Evolutionary conservation across 352 stramenopile species (phyloP).

Genomic region (Globisporangium cylindrosporum): DNA sequence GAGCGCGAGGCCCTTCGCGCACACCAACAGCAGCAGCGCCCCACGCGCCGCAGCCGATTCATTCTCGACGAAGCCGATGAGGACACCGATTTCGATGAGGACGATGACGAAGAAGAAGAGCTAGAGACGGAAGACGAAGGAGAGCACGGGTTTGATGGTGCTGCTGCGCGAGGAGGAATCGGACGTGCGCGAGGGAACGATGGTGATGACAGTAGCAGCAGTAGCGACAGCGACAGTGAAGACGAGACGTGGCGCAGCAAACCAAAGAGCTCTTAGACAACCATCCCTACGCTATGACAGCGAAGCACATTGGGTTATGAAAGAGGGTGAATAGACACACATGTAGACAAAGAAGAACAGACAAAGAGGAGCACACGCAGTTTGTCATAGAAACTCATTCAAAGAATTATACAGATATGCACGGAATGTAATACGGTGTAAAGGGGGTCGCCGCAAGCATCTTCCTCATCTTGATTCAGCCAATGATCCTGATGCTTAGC

Average conservation of each 20-base stretch:
- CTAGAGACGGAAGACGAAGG: slow-evolving; percentile 22
- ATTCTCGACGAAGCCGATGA: slow-evolving; percentile 76
- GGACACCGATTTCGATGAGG: slow-evolving; percentile 21
- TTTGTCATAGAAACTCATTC: background rate
- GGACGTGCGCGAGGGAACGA: background rate
- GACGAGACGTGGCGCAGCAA: slow-evolving; percentile 22
- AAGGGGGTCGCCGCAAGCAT: background rate
- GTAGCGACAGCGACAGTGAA: slow-evolving; percentile 16
- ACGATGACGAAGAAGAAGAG: slow-evolving; percentile 32
- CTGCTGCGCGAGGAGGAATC: background rate
- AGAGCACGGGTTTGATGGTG: slow-evolving; percentile 4
- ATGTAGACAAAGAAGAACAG: background rate
- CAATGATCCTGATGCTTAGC: slow-evolving; percentile 26
- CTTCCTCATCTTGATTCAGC: background rate
- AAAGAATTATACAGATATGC: background rate
- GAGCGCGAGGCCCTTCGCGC: slow-evolving; percentile 24
- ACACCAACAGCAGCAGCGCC: slow-evolving; percentile 18
- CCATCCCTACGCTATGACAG: background rate
- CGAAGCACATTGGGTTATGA: background rate
- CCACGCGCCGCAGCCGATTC: slow-evolving; percentile 47
- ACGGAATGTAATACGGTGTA: background rate
- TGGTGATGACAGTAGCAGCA: background rate
- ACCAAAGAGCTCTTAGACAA: slow-evolving; percentile 7
- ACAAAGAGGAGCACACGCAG: background rate
- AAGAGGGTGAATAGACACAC: background rate